A percentile compares a stretch with the other conserved stretches of the same genome.
phyloP scores from a whole-genome alignment of 2,329 filamentous ascomycete species.

The Trichoderma gracile region DNA sequence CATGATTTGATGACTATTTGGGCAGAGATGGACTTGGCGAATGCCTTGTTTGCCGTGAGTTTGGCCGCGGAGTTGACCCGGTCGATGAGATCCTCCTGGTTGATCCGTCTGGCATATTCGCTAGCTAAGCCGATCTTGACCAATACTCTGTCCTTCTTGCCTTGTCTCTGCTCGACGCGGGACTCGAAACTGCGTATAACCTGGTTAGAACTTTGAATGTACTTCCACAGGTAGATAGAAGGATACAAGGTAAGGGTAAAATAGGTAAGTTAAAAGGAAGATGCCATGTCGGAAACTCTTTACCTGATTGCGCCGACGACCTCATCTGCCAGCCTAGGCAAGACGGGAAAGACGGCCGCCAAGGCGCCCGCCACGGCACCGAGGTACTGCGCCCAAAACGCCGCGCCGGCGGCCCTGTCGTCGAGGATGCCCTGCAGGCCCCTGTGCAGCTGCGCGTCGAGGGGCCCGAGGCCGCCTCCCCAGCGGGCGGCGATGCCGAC shows the following conservation, averaged over 20 bases:
- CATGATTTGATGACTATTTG: constrained; percentile 34
- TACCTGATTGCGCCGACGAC: constrained; percentile 45
- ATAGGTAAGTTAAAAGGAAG: too few relatives aligned
- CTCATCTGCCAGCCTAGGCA: constrained; percentile 41
- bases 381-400: constrained; percentile 57
- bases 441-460: constrained; percentile 47
- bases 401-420: constrained; percentile 40
- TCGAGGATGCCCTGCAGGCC: constrained; percentile 47
- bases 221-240: too few relatives aligned
- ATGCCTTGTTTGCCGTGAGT: constrained; percentile 32
- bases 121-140: constrained; percentile 41
- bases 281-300: background rate
- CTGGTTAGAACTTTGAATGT: background rate
- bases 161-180: constrained; percentile 34
- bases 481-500: constrained; percentile 73
- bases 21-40: constrained; percentile 39
- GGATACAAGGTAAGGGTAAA: too few relatives aligned
- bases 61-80: constrained; percentile 40
- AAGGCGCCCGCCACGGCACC: constrained; percentile 51
- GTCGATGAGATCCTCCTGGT: constrained; percentile 39
- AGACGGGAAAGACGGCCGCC: constrained; percentile 44
- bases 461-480: constrained; percentile 59
- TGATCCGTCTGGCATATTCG: constrained; percentile 35
- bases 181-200: constrained; percentile 34
- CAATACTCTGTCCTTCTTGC: constrained; percentile 42